Evolutionary conservation across 352 stramenopile species (phyloP).

Genomic region (Lagenidium giganteum): DNA sequence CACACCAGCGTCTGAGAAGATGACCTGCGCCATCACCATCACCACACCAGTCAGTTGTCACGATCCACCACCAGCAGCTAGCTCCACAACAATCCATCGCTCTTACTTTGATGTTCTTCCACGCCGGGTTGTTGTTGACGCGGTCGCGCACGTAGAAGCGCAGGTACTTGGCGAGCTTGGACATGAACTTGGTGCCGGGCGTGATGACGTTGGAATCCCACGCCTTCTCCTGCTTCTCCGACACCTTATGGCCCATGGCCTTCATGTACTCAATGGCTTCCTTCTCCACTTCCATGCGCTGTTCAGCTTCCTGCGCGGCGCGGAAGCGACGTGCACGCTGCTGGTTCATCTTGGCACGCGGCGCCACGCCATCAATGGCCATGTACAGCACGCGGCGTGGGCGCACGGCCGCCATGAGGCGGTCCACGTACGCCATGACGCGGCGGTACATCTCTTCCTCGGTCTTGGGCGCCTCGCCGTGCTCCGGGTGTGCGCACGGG

Average conservation of each 20-base stretch:
- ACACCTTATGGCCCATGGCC: slow-evolving; percentile 80
- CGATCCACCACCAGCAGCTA: too few relatives aligned
- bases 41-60: background rate
- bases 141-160: slow-evolving; percentile 92
- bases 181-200: slow-evolving; percentile 98
- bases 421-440: slow-evolving; percentile 95
- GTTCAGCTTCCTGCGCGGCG: slow-evolving; percentile 93
- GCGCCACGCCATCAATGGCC: slow-evolving; percentile 98
- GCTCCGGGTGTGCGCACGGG: slow-evolving; percentile 97
- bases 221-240: slow-evolving; percentile 66
- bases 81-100: background rate
- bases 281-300: slow-evolving; percentile 91
- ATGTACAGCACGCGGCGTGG: slow-evolving; percentile 96
- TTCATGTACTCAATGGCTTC: slow-evolving; percentile 91
- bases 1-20: slow-evolving; percentile 95
- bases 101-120: slow-evolving; percentile 90
- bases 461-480: slow-evolving; percentile 85
- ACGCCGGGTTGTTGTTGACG: slow-evolving; percentile 91
- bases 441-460: slow-evolving; percentile 99
- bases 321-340: slow-evolving; percentile 97
- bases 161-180: slow-evolving; percentile 88
- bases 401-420: slow-evolving; percentile 92
- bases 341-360: slow-evolving; percentile 99
- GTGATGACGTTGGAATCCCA: slow-evolving; percentile 99
- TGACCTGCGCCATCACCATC: slow-evolving; percentile 42